A percentile compares a stretch with the other conserved stretches of the same genome.
Conservation (phyloP, 2,329 filamentous ascomycete species). For the Fusarium anthophilum region DNA sequence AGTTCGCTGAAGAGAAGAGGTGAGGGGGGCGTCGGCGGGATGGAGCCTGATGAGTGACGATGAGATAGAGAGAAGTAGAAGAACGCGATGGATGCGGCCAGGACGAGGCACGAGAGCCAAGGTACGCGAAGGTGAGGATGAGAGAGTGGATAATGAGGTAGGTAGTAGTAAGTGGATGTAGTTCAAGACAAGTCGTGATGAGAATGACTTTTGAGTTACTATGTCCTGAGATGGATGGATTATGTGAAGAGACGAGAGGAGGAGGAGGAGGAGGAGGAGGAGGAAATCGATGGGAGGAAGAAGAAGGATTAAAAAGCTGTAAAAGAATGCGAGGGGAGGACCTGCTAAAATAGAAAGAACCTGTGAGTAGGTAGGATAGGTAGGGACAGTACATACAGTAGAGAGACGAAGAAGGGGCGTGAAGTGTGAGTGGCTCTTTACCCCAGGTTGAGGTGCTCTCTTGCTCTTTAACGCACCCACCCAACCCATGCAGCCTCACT, state of each 20-base stretch:
- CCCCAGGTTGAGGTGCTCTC: constrained; percentile 30
- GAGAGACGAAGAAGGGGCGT: constrained; percentile 39
- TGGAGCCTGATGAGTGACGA: neutral
- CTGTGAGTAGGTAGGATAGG: constrained; percentile 10
- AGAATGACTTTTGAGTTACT: constrained; percentile 5
- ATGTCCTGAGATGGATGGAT: neutral
- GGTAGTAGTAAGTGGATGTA: neutral
- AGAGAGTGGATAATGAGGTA: neutral
- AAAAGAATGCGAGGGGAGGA: constrained; percentile 39
- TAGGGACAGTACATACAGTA: neutral
- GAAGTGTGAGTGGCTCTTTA: constrained; percentile 43
- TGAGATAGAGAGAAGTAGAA: neutral
- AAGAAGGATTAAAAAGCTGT: constrained; percentile 38
- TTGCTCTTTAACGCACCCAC: constrained; percentile 18
- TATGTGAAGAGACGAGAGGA: neutral
- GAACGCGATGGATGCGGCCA: constrained; percentile 14
- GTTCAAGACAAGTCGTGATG: constrained; percentile 5
- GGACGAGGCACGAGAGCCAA: constrained; percentile 20
- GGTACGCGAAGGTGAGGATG: constrained; percentile 12
- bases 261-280: constrained; percentile 20
- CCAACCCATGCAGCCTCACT: constrained; percentile 30
- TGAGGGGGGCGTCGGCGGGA: neutral
- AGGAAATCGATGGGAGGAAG: constrained; percentile 39
- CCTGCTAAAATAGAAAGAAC: constrained; percentile 38
- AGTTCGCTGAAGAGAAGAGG: constrained; percentile 9